Percentiles rank a stretch among this genome's conserved stretches.
phyloP scores from a whole-genome alignment of 352 stramenopile species.

The Peronospora destructor region DNA sequence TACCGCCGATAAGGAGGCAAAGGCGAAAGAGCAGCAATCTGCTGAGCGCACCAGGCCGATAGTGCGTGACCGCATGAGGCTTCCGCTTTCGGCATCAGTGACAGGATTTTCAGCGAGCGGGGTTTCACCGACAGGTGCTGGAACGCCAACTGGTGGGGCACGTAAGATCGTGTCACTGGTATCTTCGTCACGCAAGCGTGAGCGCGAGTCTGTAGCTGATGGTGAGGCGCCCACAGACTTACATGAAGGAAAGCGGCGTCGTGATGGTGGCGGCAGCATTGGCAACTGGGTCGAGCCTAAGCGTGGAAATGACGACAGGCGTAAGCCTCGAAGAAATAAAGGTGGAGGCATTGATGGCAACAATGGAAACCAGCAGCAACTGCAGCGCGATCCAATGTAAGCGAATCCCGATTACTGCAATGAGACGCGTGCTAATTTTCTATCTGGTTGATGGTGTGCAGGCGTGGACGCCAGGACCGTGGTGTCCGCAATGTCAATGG shows the following conservation, averaged over 20 bases:
- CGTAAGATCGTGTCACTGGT: constrained; percentile 79
- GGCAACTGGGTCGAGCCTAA: constrained; percentile 22
- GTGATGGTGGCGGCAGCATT: constrained; percentile 24
- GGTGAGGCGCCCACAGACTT: constrained; percentile 6
- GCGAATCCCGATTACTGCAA: constrained; percentile 1
- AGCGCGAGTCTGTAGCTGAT: constrained; percentile 35
- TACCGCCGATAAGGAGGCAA: constrained; percentile 64
- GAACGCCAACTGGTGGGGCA: constrained; percentile 18
- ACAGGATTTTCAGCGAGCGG: constrained; percentile 9
- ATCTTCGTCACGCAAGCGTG: constrained; percentile 60
- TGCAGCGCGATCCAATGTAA: constrained; percentile 57
- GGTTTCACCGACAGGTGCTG: constrained; percentile 7
- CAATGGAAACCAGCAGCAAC: constrained; percentile 22
- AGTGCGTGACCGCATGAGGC: constrained; percentile 24
- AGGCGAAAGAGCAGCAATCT: constrained; percentile 22
- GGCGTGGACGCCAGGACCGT: constrained; percentile 30
- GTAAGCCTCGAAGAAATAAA: constrained; percentile 43
- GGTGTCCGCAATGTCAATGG: constrained; percentile 19
- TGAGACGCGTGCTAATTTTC: constrained; percentile 4
- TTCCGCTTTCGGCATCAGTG: constrained; percentile 16
- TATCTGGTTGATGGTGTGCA: constrained; percentile 4
- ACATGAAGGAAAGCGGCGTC: constrained; percentile 40
- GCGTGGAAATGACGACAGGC: constrained; percentile 40
- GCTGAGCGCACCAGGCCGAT: constrained; percentile 17
- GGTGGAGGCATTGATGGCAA: constrained; percentile 25